Evolutionary conservation across 495 filamentous ascomycete species (phyloP).

Genomic region (Gamarada debralockiae): DNA sequence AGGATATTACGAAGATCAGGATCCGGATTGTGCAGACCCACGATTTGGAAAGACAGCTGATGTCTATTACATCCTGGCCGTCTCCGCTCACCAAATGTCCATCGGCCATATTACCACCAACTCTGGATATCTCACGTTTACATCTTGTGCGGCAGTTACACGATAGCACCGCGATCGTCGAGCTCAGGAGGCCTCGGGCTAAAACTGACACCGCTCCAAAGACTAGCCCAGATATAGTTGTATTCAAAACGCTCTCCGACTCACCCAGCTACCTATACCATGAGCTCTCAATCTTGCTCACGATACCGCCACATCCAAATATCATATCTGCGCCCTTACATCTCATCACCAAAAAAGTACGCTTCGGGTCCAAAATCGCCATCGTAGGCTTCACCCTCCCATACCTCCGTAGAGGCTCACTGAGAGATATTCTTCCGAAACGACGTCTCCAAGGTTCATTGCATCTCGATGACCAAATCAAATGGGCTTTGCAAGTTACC

Average conservation of each 20-base stretch:
- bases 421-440: conserved; percentile 18
- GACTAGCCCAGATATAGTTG: not conserved
- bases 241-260: conserved; percentile 15
- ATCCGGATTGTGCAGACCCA: conserved; percentile 8
- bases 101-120: not conserved
- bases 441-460: not conserved
- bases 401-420: conserved; percentile 25
- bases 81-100: not conserved
- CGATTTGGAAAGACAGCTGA: conserved; percentile 6
- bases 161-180: conserved; percentile 7
- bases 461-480: conserved; percentile 12
- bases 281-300: conserved; percentile 32
- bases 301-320: conserved; percentile 24
- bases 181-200: too few relatives aligned
- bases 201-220: too few relatives aligned
- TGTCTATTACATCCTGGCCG: not conserved
- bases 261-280: conserved; percentile 32
- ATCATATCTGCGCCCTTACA: conserved; percentile 23
- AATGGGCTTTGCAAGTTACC: conserved; percentile 30
- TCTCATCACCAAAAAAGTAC: conserved; percentile 27
- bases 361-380: conserved; percentile 28
- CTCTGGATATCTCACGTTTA: conserved; percentile 4
- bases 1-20: conserved; percentile 1
- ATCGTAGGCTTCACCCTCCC: conserved; percentile 31
- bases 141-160: conserved; percentile 10